phyloP scores from a whole-genome alignment of 257 asterid species.

The Galeopsis tetrahit region DNA sequence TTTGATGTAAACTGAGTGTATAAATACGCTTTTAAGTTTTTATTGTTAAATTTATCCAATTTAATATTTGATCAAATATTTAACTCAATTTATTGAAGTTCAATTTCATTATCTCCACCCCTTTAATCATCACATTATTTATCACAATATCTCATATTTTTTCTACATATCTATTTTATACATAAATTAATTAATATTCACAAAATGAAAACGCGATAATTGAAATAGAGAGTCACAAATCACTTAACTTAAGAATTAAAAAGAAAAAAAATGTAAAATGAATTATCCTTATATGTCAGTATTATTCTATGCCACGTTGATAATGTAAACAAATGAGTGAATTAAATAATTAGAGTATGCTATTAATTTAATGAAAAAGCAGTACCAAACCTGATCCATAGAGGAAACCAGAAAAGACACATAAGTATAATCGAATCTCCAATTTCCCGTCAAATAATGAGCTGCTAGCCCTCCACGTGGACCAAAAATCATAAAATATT shows the following conservation, averaged over 20 bases:
- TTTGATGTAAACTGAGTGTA: too few relatives aligned
- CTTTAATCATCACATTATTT: too few relatives aligned
- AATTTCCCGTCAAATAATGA: not conserved
- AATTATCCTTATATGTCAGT: not conserved
- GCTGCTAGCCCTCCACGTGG: conserved; percentile 28
- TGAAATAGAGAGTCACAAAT: too few relatives aligned
- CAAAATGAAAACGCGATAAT: too few relatives aligned
- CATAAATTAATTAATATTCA: too few relatives aligned
- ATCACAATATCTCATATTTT: too few relatives aligned
- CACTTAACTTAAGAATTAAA: not conserved
- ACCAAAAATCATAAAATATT: not conserved
- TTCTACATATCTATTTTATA: too few relatives aligned
- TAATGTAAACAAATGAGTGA: not conserved
- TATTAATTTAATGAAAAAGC: conserved; percentile 14
- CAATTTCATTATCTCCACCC: too few relatives aligned
- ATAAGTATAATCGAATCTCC: not conserved
- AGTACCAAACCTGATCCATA: conserved; percentile 17
- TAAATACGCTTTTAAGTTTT: too few relatives aligned
- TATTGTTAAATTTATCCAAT: too few relatives aligned
- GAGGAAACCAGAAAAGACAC: not conserved
- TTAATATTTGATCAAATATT: too few relatives aligned
- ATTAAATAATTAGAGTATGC: not conserved
- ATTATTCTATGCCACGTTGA: not conserved
- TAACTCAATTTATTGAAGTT: too few relatives aligned
- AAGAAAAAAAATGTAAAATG: not conserved